Evolutionary conservation across 2,329 filamentous ascomycete genomes (phyloP).

Genomic region (Colletotrichum camelliae): DNA sequence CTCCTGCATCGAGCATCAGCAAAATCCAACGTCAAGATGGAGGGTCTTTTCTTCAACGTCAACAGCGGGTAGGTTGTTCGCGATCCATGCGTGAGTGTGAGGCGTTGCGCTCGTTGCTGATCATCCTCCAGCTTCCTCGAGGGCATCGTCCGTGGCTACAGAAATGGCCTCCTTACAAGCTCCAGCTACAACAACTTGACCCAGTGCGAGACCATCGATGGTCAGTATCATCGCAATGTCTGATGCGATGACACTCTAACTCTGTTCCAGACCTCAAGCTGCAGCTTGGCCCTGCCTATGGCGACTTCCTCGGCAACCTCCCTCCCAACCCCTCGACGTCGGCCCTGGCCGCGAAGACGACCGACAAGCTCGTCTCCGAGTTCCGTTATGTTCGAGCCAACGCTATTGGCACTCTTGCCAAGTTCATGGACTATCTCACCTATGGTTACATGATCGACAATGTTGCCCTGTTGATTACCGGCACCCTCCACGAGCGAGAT

Average conservation of each 20-base stretch:
- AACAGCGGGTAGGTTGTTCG: constrained; percentile 75
- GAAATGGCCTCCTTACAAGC: constrained; percentile 88
- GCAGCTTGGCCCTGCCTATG: constrained; percentile 94
- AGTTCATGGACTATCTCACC: constrained; percentile 97
- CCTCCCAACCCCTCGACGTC: constrained; percentile 98
- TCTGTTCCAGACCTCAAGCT: constrained; percentile 83
- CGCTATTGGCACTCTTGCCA: constrained; percentile 86
- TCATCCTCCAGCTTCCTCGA: constrained; percentile 81
- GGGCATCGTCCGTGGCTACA: constrained; percentile 95
- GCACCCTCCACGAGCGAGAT: constrained; percentile 95
- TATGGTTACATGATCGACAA: constrained; percentile 99
- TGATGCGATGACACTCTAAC: constrained; percentile 15
- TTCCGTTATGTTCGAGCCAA: constrained; percentile 97
- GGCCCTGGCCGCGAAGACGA: constrained; percentile 90
- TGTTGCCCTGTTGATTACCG: constrained; percentile 95
- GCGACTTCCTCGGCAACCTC: constrained; percentile 92
- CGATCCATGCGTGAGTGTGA: background rate
- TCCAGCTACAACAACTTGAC: constrained; percentile 95
- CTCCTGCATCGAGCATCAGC: background rate
- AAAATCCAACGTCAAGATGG: constrained; percentile 61
- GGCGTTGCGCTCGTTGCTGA: background rate
- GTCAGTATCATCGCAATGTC: constrained; percentile 51
- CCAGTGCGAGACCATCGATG: constrained; percentile 97
- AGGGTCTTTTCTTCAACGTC: constrained; percentile 93
- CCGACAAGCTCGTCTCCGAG: constrained; percentile 96